Evolutionary conservation across 1,284 basidiomycete genomes (phyloP).

Genomic region (Ceratobasidium sp.): DNA sequence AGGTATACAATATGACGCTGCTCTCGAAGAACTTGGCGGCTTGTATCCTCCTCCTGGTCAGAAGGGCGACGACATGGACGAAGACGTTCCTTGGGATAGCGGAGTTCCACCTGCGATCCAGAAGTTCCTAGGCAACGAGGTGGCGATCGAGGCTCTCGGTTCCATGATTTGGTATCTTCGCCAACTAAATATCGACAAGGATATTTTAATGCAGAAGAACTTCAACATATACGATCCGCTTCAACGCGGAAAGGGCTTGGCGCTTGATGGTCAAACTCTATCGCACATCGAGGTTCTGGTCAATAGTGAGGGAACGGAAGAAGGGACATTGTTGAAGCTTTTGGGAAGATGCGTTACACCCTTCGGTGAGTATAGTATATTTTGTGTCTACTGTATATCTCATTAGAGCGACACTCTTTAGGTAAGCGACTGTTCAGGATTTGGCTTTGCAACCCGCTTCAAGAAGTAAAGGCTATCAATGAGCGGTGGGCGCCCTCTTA

Average conservation of each 20-base stretch:
- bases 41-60: slow-evolving; percentile 61
- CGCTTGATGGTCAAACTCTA: slow-evolving; percentile 91
- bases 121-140: slow-evolving; percentile 67
- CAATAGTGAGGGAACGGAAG: slow-evolving; percentile 90
- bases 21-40: slow-evolving; percentile 70
- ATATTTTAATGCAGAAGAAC: slow-evolving; percentile 90
- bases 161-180: slow-evolving; percentile 93
- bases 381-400: slow-evolving; percentile 9
- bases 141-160: slow-evolving; percentile 84
- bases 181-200: slow-evolving; percentile 92
- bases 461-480: slow-evolving; percentile 82
- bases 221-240: slow-evolving; percentile 97
- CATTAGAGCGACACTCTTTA: slow-evolving; percentile 47
- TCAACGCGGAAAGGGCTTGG: slow-evolving; percentile 80
- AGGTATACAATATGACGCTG: slow-evolving; percentile 77
- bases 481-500: slow-evolving; percentile 63
- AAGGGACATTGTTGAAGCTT: slow-evolving; percentile 84
- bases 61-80: slow-evolving; percentile 53
- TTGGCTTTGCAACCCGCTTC: slow-evolving; percentile 91
- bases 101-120: slow-evolving; percentile 78
- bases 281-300: slow-evolving; percentile 91
- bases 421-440: slow-evolving; percentile 92
- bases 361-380: slow-evolving; percentile 53
- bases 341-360: slow-evolving; percentile 88
- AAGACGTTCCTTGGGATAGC: slow-evolving; percentile 53